Evolutionary conservation across 331 rosid genomes (phyloP).

Genomic region (Quercus tomentella): DNA sequence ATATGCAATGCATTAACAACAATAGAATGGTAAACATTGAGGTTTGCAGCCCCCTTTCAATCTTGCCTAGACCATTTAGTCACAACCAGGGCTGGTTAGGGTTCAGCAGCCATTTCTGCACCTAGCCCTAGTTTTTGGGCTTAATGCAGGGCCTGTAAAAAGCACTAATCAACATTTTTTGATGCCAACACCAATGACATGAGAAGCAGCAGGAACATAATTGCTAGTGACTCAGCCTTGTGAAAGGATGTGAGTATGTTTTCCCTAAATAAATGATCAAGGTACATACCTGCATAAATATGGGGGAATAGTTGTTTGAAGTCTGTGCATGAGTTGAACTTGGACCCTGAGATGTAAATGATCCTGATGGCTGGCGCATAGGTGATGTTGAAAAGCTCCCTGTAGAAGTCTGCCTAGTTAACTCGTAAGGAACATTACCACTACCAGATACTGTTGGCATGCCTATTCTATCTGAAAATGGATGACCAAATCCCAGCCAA

Average conservation of each 20-base stretch:
- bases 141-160: neutral
- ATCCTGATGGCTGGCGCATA: constrained; percentile 63
- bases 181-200: neutral
- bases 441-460: constrained; percentile 61
- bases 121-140: neutral
- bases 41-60: neutral
- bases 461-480: constrained; percentile 82
- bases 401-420: constrained; percentile 74
- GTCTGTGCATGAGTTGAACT: constrained; percentile 66
- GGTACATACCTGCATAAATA: constrained; percentile 82
- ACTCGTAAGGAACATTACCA: constrained; percentile 54
- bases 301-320: constrained; percentile 78
- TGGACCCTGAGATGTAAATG: constrained; percentile 54
- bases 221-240: neutral
- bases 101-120: neutral
- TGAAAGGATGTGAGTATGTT: neutral
- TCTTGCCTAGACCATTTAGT: neutral
- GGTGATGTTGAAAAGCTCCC: constrained; percentile 61
- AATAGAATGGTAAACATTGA: neutral
- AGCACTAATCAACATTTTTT: neutral
- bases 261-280: neutral
- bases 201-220: neutral
- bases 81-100: neutral
- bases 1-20: neutral
- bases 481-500: constrained; percentile 99